These are phyloP conservation scores for Monilinia fructigena DNA, from an alignment of 2,329 filamentous ascomycete genomes.

Conservation along the genomic window DNA sequence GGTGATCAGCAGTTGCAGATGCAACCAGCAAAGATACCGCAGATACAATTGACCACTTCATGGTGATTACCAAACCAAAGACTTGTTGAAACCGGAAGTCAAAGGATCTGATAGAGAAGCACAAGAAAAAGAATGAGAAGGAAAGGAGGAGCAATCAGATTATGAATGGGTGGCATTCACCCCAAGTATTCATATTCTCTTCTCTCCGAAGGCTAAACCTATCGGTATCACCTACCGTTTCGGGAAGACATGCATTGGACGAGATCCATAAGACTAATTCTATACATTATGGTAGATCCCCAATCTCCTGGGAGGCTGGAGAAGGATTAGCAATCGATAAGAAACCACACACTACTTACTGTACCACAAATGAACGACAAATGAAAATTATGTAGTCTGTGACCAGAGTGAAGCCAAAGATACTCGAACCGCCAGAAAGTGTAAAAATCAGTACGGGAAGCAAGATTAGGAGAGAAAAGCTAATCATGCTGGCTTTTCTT, in stretches of 20 bases:
- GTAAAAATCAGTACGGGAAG: too few relatives aligned
- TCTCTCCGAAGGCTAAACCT: neutral
- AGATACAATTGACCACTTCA: slow-evolving; percentile 35
- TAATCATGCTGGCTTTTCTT: too few relatives aligned
- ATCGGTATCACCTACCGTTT: slow-evolving; percentile 22
- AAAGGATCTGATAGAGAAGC: neutral
- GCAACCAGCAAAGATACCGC: slow-evolving; percentile 28
- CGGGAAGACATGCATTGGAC: slow-evolving; percentile 15
- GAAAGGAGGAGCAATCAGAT: too few relatives aligned
- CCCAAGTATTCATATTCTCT: slow-evolving; percentile 7
- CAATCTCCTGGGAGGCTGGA: neutral
- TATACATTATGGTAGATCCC: slow-evolving; percentile 9
- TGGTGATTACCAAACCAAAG: slow-evolving; percentile 18
- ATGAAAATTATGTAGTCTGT: neutral
- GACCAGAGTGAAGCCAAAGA: slow-evolving; percentile 5
- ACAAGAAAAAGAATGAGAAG: neutral
- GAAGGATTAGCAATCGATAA: slow-evolving; percentile 5
- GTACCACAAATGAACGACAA: neutral
- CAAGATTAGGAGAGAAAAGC: too few relatives aligned
- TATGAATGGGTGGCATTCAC: neutral
- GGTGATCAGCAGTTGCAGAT: slow-evolving; percentile 26
- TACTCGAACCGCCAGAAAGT: neutral
- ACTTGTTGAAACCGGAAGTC: neutral
- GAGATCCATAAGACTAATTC: slow-evolving; percentile 1
- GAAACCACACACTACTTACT: neutral